Evolutionary conservation across 768 basidiomycete species (phyloP).

Genomic region (Lepiota brunneoincarnata): DNA sequence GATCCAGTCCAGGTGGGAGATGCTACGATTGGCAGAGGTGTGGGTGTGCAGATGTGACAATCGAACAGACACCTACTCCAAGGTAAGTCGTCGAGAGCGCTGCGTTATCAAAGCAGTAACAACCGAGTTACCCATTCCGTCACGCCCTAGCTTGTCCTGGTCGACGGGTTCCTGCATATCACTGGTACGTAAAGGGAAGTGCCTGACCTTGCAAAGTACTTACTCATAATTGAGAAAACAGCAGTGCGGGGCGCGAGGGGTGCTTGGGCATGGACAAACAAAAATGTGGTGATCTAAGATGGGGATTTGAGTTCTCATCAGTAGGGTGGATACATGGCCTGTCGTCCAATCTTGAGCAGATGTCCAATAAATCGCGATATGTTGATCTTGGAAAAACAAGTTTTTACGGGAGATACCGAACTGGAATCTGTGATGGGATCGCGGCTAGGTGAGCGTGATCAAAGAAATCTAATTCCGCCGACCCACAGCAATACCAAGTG

Average conservation of each 20-base stretch:
- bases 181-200: not conserved
- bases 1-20: not conserved
- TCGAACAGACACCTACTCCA: not conserved
- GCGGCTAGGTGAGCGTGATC: conserved; percentile 19
- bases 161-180: not conserved
- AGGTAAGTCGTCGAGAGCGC: not conserved
- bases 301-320: not conserved
- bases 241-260: not conserved
- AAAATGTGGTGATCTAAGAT: not conserved
- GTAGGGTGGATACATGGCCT: conserved; percentile 4
- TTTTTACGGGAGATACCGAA: conserved; percentile 9
- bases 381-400: conserved; percentile 5
- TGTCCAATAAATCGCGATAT: conserved; percentile 3
- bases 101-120: not conserved
- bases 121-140: not conserved
- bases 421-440: conserved; percentile 13
- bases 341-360: conserved; percentile 8
- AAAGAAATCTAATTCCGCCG: conserved; percentile 44
- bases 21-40: not conserved
- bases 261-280: not conserved
- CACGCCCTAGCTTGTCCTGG: not conserved
- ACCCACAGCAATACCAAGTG: conserved; percentile 32
- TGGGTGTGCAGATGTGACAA: too few species aligned
- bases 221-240: not conserved
- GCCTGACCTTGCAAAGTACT: not conserved